Evolutionary conservation across 2,329 filamentous ascomycete species (phyloP), one percentile per base, ranked within the genome.

Genomic region (Alternaria brassicicola): DNA sequence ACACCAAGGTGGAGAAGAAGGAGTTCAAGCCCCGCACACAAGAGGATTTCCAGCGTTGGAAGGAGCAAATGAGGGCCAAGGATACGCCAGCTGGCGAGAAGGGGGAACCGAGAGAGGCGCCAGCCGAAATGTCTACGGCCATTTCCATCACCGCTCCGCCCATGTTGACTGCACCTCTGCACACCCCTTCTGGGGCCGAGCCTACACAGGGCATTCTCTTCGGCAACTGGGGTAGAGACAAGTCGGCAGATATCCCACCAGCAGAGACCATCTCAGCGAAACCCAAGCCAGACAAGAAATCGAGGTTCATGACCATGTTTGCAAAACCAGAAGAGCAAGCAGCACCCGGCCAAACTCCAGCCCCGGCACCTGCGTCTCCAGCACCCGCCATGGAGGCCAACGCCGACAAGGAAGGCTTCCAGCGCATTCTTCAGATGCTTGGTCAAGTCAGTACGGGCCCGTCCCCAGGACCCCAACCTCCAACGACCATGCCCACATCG

Each of bases 11-110:
- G 42, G 79, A 84, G 21, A 88, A 89, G 57, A 89, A 91, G 50
- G 87, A 89, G 68, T 81, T 85, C 33, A 86, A 89, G 68, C 85
- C 84, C 5, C 90, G 92, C 68, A 97, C 93, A 1, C 89, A 92
- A 70, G 93, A 96, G 72, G 93, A 97, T 66, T 96, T 97, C 76
- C 89, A 96, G 79, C 91, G 91, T 66, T 97, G 94, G 88, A 97
- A 97, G 84, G 92, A 96, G 68, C 85, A 85, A 63, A 96, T 96
- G 92, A 94, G 91, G 77, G 88, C 88, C 36, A 84, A 86, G 61
- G 86, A 78, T 46, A 62, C 76, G 4, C 62, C 68, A 9, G 77
- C 77, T 48, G 78, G 83, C 57, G 82, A 82, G 68, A 82, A 78
- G 61, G 78, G 80, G n/a, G 79, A 81, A 45, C 61, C 68, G 13